Conservation (phyloP, 2,329 filamentous ascomycete genomes). For the Metarhizium robertsii region DNA sequence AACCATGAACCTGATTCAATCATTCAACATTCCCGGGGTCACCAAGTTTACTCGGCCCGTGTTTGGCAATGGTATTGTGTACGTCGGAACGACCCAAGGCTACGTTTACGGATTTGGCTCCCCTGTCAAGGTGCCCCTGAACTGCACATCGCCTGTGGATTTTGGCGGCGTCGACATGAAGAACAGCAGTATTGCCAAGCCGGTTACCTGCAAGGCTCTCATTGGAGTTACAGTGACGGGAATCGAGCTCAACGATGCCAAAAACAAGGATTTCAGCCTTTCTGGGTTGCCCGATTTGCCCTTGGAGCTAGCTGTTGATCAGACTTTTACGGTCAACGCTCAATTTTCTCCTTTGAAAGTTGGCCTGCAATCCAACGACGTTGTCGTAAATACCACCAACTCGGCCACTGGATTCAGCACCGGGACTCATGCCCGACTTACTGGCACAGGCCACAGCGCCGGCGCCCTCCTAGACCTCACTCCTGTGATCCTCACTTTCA, state of each 20-base stretch:
- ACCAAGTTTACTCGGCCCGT: slow-evolving; percentile 49
- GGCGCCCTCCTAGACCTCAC: slow-evolving; percentile 35
- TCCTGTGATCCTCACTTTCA: slow-evolving; percentile 39
- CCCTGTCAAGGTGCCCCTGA: slow-evolving; percentile 42
- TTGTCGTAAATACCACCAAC: slow-evolving; percentile 40
- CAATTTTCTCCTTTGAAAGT: slow-evolving; percentile 35
- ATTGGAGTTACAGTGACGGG: slow-evolving; percentile 31
- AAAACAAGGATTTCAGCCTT: slow-evolving; percentile 28
- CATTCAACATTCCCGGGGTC: slow-evolving; percentile 40
- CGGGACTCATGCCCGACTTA: slow-evolving; percentile 35
- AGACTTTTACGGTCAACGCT: slow-evolving; percentile 32
- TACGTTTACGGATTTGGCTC: slow-evolving; percentile 47
- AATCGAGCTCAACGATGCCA: slow-evolving; percentile 22
- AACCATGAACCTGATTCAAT: slow-evolving; percentile 35
- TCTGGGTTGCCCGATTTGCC: slow-evolving; percentile 22
- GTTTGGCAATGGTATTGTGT: slow-evolving; percentile 46
- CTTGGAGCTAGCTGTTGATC: slow-evolving; percentile 22
- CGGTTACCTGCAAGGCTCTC: slow-evolving; percentile 38
- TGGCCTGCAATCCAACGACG: slow-evolving; percentile 37
- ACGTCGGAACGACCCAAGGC: slow-evolving; percentile 42
- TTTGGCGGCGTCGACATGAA: slow-evolving; percentile 38
- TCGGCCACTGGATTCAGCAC: slow-evolving; percentile 33
- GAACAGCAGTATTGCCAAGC: slow-evolving; percentile 15
- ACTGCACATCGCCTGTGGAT: slow-evolving; percentile 39
- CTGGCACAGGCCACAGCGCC: slow-evolving; percentile 37